Evolutionary conservation across 768 basidiomycete species (phyloP).

Genomic region (Podaxis sp.): DNA sequence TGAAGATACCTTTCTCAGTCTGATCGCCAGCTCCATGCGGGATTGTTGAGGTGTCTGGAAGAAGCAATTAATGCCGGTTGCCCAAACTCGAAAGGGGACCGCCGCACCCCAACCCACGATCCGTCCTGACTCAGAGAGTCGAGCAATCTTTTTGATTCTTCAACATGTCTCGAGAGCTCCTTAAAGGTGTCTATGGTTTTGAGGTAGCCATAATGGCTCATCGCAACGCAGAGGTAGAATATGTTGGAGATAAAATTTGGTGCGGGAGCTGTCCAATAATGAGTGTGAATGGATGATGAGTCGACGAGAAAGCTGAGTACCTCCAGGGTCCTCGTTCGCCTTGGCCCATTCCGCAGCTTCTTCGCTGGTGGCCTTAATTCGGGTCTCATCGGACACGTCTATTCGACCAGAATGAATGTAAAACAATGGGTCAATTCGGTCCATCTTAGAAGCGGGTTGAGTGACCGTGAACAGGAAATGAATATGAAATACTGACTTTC

Average conservation of each 20-base stretch:
- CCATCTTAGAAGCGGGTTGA: constrained; percentile 54
- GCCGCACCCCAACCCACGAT: constrained; percentile 78
- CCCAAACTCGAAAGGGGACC: background rate
- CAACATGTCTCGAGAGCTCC: constrained; percentile 70
- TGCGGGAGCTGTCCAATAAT: constrained; percentile 43
- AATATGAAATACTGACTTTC: constrained; percentile 53
- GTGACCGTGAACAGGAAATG: background rate
- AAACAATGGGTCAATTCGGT: constrained; percentile 85
- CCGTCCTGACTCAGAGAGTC: constrained; percentile 75
- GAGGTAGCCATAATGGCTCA: constrained; percentile 87
- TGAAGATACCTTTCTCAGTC: constrained; percentile 65
- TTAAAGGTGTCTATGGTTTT: constrained; percentile 78
- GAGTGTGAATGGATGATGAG: background rate
- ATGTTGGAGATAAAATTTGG: constrained; percentile 96
- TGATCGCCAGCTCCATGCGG: constrained; percentile 76
- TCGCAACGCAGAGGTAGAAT: constrained; percentile 86
- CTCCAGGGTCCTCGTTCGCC: constrained; percentile 42
- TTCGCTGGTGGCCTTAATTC: constrained; percentile 89
- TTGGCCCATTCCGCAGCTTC: constrained; percentile 78
- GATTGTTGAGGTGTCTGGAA: constrained; percentile 67
- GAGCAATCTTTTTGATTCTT: constrained; percentile 75
- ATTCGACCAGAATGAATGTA: constrained; percentile 74
- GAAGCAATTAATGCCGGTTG: constrained; percentile 2
- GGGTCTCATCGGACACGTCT: constrained; percentile 84
- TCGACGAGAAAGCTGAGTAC: constrained; percentile 28